phyloP scores from a whole-genome alignment of 73 alveolate species.

The Symbiodinium natans region DNA sequence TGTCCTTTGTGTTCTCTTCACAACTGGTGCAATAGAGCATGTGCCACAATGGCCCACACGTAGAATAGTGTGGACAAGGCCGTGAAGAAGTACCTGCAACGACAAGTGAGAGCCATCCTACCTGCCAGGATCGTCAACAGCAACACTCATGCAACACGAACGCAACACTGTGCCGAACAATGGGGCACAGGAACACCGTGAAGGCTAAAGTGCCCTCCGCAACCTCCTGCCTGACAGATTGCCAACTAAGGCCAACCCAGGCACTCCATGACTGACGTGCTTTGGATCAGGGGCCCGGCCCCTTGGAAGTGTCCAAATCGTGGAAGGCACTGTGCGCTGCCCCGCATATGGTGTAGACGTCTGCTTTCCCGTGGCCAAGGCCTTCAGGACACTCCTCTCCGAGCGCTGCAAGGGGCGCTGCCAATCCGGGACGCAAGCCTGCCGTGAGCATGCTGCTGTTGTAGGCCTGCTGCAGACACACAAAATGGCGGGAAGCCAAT shows the following conservation, averaged over 20 bases:
- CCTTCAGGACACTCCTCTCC: background rate
- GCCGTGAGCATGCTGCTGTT: background rate
- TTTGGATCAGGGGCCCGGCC: background rate
- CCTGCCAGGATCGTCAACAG: too few relatives aligned
- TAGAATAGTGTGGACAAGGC: slow-evolving; percentile 19
- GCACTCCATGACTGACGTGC: too few relatives aligned
- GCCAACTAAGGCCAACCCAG: too few relatives aligned
- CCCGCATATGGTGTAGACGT: background rate
- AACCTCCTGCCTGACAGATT: background rate
- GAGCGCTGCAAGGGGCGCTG: too few relatives aligned
- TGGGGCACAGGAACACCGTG: background rate
- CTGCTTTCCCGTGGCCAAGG: background rate
- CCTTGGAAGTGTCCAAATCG: background rate
- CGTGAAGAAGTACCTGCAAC: slow-evolving; percentile 43
- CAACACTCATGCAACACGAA: background rate
- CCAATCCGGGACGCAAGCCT: background rate
- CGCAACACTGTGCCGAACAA: background rate
- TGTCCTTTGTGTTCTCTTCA: background rate
- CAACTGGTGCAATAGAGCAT: background rate
- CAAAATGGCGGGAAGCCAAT: too few relatives aligned
- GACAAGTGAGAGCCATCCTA: background rate
- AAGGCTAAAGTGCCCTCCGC: background rate
- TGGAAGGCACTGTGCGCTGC: background rate
- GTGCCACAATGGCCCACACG: background rate
- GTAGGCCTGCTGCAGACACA: background rate